Evolutionary conservation across 257 asterid genomes (phyloP).

Genomic region (Penstemon eatonii): DNA sequence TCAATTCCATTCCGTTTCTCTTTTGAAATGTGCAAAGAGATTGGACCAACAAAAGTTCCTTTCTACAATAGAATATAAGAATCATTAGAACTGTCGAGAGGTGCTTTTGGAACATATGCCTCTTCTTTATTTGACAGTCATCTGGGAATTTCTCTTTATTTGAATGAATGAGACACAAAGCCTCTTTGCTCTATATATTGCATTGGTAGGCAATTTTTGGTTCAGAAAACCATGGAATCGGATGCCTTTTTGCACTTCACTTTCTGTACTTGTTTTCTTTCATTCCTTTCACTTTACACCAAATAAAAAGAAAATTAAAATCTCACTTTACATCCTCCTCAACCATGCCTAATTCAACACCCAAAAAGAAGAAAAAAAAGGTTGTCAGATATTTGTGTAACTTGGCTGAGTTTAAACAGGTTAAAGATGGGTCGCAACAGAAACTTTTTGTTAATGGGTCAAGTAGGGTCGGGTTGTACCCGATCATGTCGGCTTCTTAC

Average conservation of each 20-base stretch:
- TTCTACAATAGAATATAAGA: constrained; percentile 25
- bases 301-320: neutral
- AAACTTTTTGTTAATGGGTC: no score
- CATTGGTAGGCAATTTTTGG: constrained; percentile 17
- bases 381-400: neutral
- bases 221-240: constrained; percentile 37
- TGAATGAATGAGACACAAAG: constrained; percentile 27
- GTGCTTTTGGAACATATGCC: constrained; percentile 40
- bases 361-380: neutral
- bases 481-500: no score
- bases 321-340: neutral
- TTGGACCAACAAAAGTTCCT: constrained; percentile 20
- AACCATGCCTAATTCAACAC: constrained; percentile 23
- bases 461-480: no score
- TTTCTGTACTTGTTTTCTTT: constrained; percentile 20
- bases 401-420: neutral
- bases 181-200: constrained; percentile 23
- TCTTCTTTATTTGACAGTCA: constrained; percentile 19
- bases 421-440: no score
- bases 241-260: constrained; percentile 35
- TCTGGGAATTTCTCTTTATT: constrained; percentile 1
- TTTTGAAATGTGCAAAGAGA: no score
- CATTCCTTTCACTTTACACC: constrained; percentile 27
- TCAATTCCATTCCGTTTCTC: no score
- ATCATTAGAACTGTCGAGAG: constrained; percentile 27